Percentiles rank a stretch among this genome's conserved stretches.
These are phyloP conservation scores for Hericium erinaceus DNA, from an alignment of 768 basidiomycete genomes.

Conservation along the genomic window DNA sequence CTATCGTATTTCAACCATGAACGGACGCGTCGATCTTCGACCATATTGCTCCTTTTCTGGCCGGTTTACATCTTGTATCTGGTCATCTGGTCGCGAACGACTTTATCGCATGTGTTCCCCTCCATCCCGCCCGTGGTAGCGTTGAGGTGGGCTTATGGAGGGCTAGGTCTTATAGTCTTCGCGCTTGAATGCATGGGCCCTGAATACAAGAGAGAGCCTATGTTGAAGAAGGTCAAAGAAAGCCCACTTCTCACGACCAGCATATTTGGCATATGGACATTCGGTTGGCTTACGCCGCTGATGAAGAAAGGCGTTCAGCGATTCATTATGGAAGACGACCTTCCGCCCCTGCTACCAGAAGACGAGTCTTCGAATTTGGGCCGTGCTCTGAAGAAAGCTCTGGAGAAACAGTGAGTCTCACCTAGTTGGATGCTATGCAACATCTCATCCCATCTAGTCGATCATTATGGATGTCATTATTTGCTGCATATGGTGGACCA, in stretches of 20 bases:
- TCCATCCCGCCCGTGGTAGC: constrained; percentile 28
- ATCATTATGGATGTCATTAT: constrained; percentile 64
- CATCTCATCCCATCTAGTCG: constrained; percentile 29
- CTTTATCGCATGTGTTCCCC: constrained; percentile 23
- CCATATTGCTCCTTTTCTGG: constrained; percentile 75
- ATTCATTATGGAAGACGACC: constrained; percentile 77
- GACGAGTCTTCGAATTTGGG: constrained; percentile 71
- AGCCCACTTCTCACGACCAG: constrained; percentile 72
- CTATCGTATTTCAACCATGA: constrained; percentile 65
- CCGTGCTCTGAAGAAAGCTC: constrained; percentile 44
- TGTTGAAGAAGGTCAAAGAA: constrained; percentile 34
- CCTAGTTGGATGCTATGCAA: not conserved
- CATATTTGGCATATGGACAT: constrained; percentile 74
- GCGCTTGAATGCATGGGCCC: constrained; percentile 63
- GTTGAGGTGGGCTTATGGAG: constrained; percentile 34
- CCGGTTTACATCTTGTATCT: constrained; percentile 48
- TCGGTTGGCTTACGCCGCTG: constrained; percentile 79
- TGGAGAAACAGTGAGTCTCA: constrained; percentile 51
- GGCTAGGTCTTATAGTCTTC: constrained; percentile 47
- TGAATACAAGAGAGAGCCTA: constrained; percentile 30
- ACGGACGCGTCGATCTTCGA: constrained; percentile 59
- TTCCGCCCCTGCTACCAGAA: constrained; percentile 58
- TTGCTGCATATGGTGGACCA: constrained; percentile 69
- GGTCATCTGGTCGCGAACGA: constrained; percentile 54
- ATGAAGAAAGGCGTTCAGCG: constrained; percentile 57